Evolutionary conservation across 768 basidiomycete genomes (phyloP), one percentile per base, ranked within the genome.

Genomic region (Lactifluus piperatus): DNA sequence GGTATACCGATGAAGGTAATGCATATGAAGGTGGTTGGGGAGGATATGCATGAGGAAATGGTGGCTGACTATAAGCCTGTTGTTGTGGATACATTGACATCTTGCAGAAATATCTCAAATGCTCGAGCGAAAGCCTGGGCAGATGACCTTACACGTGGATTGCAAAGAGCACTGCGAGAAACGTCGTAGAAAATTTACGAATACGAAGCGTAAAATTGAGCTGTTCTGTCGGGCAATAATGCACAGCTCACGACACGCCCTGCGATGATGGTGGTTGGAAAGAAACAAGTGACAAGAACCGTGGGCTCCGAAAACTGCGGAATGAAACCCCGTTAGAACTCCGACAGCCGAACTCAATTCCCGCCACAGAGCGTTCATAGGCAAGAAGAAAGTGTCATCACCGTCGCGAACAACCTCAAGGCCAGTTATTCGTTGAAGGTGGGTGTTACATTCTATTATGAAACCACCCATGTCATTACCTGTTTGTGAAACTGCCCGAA

Each of bases 71-170:
- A 67, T 80, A 86, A 67, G 74, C 65, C 43, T 78, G 74, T 70
- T 72, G 77, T 70, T 60, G 62, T 36, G 83, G 74, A 72, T 85
- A 87, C 68, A 83, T 72, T 64, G 81, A 82, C 81, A 84, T 83
- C 65, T 71, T 72, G 68, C 54, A 27, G 45, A 47, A 60, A 56
- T 32, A 55, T 56, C 52, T 56, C 57, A 51, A 54, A 62, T 46
- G 51, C 26, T 56, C 62, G 22, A 58, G 61, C 30, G 48, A 46
- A 57, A 39, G 39, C 56, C 51, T 63, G 56, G 54, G 49, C 29
- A 51, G 57, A 51, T 58, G 55, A 56, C 55, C 63, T 62, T 58
- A 63, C 57, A 37, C 24, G 47, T 32, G 56, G 44, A 49, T 24
- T 27, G 46, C 45, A 51, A 36, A 53, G 53, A 43, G 41, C 16